These are phyloP conservation scores for Candida palmyrensis DNA, from an alignment of 805 yeast species.

Conservation along the genomic window DNA sequence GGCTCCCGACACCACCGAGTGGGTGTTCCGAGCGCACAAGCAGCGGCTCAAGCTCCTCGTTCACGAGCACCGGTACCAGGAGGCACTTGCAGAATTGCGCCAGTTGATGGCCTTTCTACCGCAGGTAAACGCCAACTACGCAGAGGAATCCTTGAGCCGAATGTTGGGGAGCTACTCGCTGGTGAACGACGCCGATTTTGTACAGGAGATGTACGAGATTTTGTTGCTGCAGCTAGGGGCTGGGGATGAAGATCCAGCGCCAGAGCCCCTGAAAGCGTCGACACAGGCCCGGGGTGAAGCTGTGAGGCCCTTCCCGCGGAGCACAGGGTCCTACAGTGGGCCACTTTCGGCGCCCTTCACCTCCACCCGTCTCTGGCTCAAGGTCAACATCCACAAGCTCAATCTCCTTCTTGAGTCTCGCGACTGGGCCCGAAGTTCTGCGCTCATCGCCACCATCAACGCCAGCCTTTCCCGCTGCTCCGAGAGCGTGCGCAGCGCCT, in stretches of 20 bases:
- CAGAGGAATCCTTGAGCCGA: slow-evolving; percentile 34
- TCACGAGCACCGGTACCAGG: slow-evolving; percentile 15
- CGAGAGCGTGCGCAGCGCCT: slow-evolving; percentile 43
- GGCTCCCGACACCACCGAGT: slow-evolving; percentile 16
- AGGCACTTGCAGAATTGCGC: slow-evolving; percentile 17
- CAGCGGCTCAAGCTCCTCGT: slow-evolving; percentile 36
- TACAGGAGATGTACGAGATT: slow-evolving; percentile 24
- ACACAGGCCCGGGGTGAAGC: slow-evolving; percentile 19
- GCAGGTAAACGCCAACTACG: slow-evolving; percentile 28
- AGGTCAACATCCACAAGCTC: slow-evolving; percentile 42
- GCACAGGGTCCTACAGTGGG: too few relatives aligned
- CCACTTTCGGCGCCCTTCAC: background rate
- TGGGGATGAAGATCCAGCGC: slow-evolving; percentile 12
- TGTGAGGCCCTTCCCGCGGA: background rate
- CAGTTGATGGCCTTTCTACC: slow-evolving; percentile 18
- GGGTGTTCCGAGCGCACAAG: slow-evolving; percentile 36
- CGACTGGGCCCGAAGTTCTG: slow-evolving; percentile 26
- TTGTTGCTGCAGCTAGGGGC: slow-evolving; percentile 21
- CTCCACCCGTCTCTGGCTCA: slow-evolving; percentile 37
- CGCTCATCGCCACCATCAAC: slow-evolving; percentile 33
- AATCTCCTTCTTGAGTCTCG: slow-evolving; percentile 28
- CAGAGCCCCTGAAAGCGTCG: too few relatives aligned
- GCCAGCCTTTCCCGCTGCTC: slow-evolving; percentile 29
- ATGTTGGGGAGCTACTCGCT: slow-evolving; percentile 29
- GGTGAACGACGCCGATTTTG: slow-evolving; percentile 22